phyloP scores from a whole-genome alignment of 305 asterid species.

The Ajuga reptans region DNA sequence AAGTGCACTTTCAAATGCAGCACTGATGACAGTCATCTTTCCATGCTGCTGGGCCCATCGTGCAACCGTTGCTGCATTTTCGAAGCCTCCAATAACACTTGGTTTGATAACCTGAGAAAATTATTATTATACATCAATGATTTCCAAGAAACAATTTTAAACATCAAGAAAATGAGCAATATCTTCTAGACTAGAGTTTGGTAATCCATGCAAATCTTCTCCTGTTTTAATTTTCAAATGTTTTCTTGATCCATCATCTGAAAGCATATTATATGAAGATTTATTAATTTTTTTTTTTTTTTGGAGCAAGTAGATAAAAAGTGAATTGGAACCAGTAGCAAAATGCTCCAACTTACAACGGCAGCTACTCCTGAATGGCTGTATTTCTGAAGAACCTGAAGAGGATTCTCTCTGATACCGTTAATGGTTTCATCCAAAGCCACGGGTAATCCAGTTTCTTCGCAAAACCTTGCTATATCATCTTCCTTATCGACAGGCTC shows the following conservation, averaged over 20 bases:
- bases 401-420: conserved; percentile 41
- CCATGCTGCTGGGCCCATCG: conserved; percentile 92
- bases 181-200: not conserved
- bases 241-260: not conserved
- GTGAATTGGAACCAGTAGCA: not conserved
- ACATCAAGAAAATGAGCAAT: not conserved
- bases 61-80: conserved; percentile 68
- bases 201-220: not conserved
- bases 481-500: conserved; percentile 80
- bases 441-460: conserved; percentile 80
- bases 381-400: conserved; percentile 54
- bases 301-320: not conserved
- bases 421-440: conserved; percentile 91
- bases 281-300: not conserved
- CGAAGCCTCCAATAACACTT: conserved; percentile 84
- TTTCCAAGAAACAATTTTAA: not conserved
- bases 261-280: not conserved
- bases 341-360: conserved; percentile 40
- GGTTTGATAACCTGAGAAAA: conserved; percentile 81
- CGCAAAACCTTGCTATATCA: conserved; percentile 70
- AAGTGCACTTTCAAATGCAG: conserved; percentile 79
- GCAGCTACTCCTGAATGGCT: conserved; percentile 66
- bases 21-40: conserved; percentile 74
- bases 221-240: not conserved
- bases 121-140: no score